Evolutionary conservation across 192 early-diverging fungal genomes (phyloP).

Genomic region (Kappamyces sp.): DNA sequence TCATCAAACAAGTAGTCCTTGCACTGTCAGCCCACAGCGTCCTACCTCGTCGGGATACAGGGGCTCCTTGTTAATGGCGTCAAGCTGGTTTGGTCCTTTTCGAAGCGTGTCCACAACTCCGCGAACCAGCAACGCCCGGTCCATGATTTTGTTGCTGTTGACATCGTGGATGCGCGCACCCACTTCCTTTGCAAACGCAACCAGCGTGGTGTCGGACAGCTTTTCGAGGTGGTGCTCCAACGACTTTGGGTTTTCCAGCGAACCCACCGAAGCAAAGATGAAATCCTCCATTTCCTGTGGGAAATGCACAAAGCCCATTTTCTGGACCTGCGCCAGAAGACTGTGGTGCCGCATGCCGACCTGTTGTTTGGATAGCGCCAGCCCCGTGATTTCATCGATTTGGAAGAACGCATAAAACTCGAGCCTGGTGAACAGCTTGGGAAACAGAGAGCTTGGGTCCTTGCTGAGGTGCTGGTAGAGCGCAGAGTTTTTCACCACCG

Average conservation of each 20-base stretch:
- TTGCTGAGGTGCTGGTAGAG: conserved; percentile 18
- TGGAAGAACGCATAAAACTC: conserved; percentile 70
- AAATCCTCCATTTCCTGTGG: conserved; percentile 64
- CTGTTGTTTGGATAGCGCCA: conserved; percentile 59
- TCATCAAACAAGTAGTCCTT: conserved; percentile 59
- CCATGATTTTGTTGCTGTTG: conserved; percentile 17
- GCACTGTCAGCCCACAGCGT: conserved; percentile 8
- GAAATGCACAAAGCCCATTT: conserved; percentile 65
- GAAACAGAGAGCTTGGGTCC: conserved; percentile 34
- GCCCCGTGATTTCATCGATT: conserved; percentile 76
- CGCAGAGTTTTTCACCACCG: conserved; percentile 20
- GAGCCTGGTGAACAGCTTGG: conserved; percentile 64
- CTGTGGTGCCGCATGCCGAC: conserved; percentile 58
- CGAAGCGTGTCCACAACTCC: conserved; percentile 50
- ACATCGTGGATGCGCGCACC: conserved; percentile 52
- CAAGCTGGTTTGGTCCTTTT: conserved; percentile 61
- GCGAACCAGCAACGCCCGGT: conserved; percentile 49
- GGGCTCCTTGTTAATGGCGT: conserved; percentile 59
- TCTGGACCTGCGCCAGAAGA: conserved; percentile 64
- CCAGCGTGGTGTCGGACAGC: conserved; percentile 39
- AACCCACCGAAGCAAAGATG: conserved; percentile 63
- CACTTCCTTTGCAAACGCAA: conserved; percentile 50
- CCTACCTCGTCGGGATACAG: conserved; percentile 71
- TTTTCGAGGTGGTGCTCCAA: conserved; percentile 45
- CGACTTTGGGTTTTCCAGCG: conserved; percentile 54